A percentile compares a stretch with the other conserved stretches of the same genome.
Evolutionary conservation across 306 rosid species (phyloP).

Genomic region (Luffa acutangula): DNA sequence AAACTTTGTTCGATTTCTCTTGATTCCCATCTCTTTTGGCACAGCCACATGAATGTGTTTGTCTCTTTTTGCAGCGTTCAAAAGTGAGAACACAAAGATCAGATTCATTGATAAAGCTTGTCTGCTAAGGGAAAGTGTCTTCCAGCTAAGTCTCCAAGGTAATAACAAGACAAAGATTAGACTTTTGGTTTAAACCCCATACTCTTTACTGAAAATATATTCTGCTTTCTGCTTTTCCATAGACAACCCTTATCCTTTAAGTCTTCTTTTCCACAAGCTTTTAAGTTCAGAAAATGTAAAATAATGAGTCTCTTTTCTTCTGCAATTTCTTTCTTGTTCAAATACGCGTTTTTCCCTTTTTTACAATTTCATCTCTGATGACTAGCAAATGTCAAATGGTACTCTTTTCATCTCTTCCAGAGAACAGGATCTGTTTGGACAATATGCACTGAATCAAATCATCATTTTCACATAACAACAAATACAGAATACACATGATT

Average conservation of each 20-base stretch:
- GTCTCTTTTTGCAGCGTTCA: neutral
- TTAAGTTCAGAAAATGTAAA: neutral
- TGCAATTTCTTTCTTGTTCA: neutral
- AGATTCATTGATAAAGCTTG: neutral
- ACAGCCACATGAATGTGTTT: neutral
- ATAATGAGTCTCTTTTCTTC: neutral
- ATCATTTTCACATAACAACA: neutral
- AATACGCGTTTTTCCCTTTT: neutral
- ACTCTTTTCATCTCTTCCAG: neutral
- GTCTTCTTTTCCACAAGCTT: neutral
- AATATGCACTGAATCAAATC: neutral
- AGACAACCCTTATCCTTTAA: neutral
- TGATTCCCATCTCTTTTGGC: neutral
- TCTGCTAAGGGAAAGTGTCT: neutral
- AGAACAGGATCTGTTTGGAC: neutral
- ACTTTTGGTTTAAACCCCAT: neutral
- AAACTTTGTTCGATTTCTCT: neutral
- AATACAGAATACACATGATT: neutral
- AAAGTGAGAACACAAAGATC: neutral
- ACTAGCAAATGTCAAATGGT: neutral
- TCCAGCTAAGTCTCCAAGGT: conserved; percentile 5
- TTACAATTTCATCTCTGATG: neutral
- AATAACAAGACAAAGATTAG: neutral
- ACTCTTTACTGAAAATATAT: neutral
- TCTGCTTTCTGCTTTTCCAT: neutral